Base-by-base conservation (phyloP, 1,139 yeast genomes). In the Taiozyma sp. region DNA sequence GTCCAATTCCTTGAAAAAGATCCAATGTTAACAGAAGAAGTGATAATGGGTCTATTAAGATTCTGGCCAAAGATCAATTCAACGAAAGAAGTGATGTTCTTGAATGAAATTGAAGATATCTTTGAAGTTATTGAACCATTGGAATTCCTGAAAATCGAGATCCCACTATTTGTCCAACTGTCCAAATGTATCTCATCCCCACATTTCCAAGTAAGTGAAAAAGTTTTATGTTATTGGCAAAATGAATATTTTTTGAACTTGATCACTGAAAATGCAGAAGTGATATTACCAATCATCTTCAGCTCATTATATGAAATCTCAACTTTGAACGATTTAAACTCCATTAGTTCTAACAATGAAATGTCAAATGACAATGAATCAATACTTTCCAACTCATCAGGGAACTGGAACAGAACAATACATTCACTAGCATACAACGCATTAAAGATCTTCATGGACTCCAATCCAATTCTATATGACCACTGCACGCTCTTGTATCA, bases 11-110 rank as follows among this genome's bases (percentile, higher is more conserved):
- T 93, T 62, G 99, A 93, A 62, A 93, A 93, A 68, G 99, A 93
- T 66, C 95, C 97, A 1, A 61, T 80, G 14, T 75, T 93, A 61
- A 93, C 98, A 1, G 98, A 91, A 68, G 98, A 91, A 66, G 98
- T 93, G 28, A 81, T 93, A 35, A 85, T 89, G 88, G 97, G 97
- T 2, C 73, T 93, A 52, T 73, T 93, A 61, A 80, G 96, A 63
- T 95, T 84, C 70, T 93, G 99, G 99, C 99, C 99, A 47, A 95
- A 95, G 68, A 86, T 88, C 50, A 90, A 90, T 64, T 84, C 95
- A 44, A 95, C 97, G 22, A 93, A 93, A 67, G 99, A 95, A 70
- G 90, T 95, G 45, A 85, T 93, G 93, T 93, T 90, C 65, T 73
- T 95, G 63, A 90, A 91, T 69, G 99, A 93, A 70, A 81, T 95